A percentile compares a stretch with the other conserved stretches of the same genome.
phyloP scores from a whole-genome alignment of 75 land plant genomes.

The Pinus tabuliformis region DNA sequence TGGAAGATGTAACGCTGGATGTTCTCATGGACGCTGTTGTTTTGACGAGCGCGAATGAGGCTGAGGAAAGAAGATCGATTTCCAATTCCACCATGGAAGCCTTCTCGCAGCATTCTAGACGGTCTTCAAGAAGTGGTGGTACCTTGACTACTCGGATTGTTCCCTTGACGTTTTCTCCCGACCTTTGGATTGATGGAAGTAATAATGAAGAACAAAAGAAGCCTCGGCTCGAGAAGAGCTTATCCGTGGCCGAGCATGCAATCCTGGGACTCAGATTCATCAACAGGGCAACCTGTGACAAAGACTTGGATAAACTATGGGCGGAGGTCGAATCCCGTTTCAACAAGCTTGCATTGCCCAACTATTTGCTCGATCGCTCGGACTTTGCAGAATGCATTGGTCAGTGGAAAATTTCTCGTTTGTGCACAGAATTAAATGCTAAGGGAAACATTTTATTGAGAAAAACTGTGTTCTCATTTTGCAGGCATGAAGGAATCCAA shows the following conservation, averaged over 20 bases:
- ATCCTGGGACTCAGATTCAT: constrained; percentile 25
- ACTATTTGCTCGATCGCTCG: constrained; percentile 10
- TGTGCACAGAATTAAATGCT: background rate
- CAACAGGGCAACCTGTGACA: constrained; percentile 13
- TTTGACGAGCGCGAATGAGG: background rate
- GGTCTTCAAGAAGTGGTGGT: constrained; percentile 13
- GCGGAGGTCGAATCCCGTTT: constrained; percentile 20
- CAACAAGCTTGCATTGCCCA: background rate
- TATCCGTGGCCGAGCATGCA: constrained; percentile 22
- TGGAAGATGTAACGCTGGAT: constrained; percentile 48
- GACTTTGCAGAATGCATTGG: constrained; percentile 31
- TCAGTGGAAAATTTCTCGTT: background rate
- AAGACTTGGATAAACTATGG: constrained; percentile 13
- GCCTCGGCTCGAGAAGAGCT: constrained; percentile 9
- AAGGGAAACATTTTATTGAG: background rate
- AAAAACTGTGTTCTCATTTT: background rate
- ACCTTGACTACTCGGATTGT: constrained; percentile 8
- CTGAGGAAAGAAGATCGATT: constrained; percentile 11
- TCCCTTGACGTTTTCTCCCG: constrained; percentile 15
- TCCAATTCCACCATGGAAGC: background rate
- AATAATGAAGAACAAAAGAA: constrained; percentile 24
- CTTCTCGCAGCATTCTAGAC: constrained; percentile 18
- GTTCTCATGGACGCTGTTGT: constrained; percentile 33
- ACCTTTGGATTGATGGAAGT: constrained; percentile 34
- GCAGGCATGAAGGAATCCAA: constrained; percentile 25